These are phyloP conservation scores for Pyrus bretschneideri DNA, from an alignment of 306 rosid genomes.

Conservation along the genomic window DNA sequence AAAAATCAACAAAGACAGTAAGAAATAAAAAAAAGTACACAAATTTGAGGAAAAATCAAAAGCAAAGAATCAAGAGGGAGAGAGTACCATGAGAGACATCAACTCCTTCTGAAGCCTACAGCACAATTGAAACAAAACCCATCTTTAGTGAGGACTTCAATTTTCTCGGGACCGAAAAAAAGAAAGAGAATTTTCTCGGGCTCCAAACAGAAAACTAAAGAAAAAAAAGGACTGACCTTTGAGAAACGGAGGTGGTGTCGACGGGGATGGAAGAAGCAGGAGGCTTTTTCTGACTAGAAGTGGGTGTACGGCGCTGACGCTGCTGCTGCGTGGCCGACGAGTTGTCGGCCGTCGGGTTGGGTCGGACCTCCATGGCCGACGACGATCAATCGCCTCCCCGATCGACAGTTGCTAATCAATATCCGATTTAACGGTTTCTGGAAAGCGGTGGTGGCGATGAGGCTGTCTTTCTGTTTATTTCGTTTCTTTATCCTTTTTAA, in stretches of 20 bases:
- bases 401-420: neutral
- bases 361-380: conserved; percentile 63
- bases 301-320: conserved; percentile 27
- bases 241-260: conserved; percentile 69
- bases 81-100: conserved; percentile 88
- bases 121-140: conserved; percentile 5
- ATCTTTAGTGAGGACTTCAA: neutral
- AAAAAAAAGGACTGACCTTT: conserved; percentile 38
- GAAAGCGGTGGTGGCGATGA: neutral
- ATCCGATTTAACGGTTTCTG: neutral
- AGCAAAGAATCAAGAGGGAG: neutral
- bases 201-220: conserved; percentile 17
- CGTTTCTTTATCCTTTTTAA: too few relatives aligned
- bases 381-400: conserved; percentile 11
- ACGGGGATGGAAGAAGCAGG: conserved; percentile 43
- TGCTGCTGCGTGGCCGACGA: conserved; percentile 43
- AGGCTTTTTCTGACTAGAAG: conserved; percentile 36
- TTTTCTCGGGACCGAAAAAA: neutral
- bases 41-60: neutral
- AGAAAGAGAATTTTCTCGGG: neutral
- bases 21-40: neutral
- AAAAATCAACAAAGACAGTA: neutral
- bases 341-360: conserved; percentile 50
- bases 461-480: neutral
- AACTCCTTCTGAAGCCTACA: conserved; percentile 94